Evolutionary conservation across 768 basidiomycete species (phyloP), one percentile per base, ranked within the genome.

Genomic region (Kwoniella botswanensis): DNA sequence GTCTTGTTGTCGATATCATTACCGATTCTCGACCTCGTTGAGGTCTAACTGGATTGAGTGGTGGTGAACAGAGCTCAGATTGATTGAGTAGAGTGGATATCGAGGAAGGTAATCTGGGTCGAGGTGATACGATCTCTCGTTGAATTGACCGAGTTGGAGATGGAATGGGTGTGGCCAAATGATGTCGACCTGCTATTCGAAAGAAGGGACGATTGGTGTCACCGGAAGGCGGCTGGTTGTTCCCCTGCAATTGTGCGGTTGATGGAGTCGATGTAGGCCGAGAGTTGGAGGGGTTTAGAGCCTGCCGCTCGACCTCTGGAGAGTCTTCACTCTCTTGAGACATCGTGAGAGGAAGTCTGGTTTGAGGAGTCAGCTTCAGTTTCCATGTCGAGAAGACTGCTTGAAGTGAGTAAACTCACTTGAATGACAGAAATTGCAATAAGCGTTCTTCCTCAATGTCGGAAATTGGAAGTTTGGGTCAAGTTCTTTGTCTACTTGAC

Each of bases 71-170:
- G 13, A 12, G 12, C 26, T 61, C 59, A 17, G 42, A 3, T 61
- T 42, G 42, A 17, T 61, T 61, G n/a, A 61, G 42, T 17, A 61
- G 46, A 22, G 59, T 61, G 6, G 59, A 61, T 9, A 61, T 9
- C 15, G 59, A 61, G 15, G 59, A 17, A 17, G 59, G 59, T n/a
- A 61, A n/a, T 22, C 59, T 22, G 18, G 59, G 59, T 43, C 42
- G 35, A 43, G 59, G 59, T 22, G 59, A 61, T 11, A 61, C 10
- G 42, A 61, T 61, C 29, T 58, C 57, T 17, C 15, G 57, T 29
- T 58, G 57, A 29, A 13, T 18, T 10, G 57, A 43, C 21, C 41
- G 15, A 43, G 11, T 24, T 29, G 18, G 17, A 17, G 59, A 43
- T 35, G 15, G 18, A 21, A 21, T 18, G 42, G 41, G 42, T 18